Percentiles rank a stretch among this genome's conserved stretches.
These are phyloP conservation scores for Ogataea angusta DNA, from an alignment of 805 yeast genomes.

Conservation along the genomic window DNA sequence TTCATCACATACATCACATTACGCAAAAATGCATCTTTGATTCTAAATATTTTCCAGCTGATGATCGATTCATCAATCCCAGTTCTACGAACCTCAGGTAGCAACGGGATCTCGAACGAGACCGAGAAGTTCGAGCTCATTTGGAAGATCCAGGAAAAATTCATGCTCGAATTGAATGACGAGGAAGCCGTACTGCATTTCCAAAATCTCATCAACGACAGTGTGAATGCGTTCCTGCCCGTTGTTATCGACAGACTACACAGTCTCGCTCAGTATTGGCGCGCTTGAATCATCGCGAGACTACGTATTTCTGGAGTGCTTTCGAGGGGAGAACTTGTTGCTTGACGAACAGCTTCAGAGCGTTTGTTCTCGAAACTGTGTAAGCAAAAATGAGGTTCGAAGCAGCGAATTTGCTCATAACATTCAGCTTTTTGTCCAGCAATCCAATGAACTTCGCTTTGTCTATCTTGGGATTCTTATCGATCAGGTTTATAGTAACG, in stretches of 20 bases:
- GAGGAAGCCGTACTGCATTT: constrained; percentile 95
- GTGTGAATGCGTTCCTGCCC: constrained; percentile 90
- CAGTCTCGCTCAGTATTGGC: constrained; percentile 96
- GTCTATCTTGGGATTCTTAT: constrained; percentile 23
- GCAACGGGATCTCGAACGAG: constrained; percentile 30
- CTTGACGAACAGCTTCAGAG: constrained; percentile 28
- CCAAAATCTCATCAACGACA: constrained; percentile 89
- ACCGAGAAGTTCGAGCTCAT: constrained; percentile 84
- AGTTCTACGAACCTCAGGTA: constrained; percentile 53
- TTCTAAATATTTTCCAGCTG: constrained; percentile 84
- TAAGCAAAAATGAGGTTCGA: constrained; percentile 31
- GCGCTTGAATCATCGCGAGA: constrained; percentile 50
- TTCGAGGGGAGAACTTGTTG: constrained; percentile 24
- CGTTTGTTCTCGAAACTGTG: constrained; percentile 27
- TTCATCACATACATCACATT: constrained; percentile 90
- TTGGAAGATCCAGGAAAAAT: constrained; percentile 89
- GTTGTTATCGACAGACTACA: constrained; percentile 94
- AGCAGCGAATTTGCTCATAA: constrained; percentile 26
- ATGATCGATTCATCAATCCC: constrained; percentile 95
- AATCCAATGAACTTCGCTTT: constrained; percentile 14
- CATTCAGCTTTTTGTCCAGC: constrained; percentile 15
- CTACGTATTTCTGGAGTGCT: constrained; percentile 14
- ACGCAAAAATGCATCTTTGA: constrained; percentile 84
- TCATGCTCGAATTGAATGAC: constrained; percentile 88
- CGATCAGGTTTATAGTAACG: constrained; percentile 16